Evolutionary conservation across 306 rosid species (phyloP).

Genomic region (Heteromeles arbutifolia): DNA sequence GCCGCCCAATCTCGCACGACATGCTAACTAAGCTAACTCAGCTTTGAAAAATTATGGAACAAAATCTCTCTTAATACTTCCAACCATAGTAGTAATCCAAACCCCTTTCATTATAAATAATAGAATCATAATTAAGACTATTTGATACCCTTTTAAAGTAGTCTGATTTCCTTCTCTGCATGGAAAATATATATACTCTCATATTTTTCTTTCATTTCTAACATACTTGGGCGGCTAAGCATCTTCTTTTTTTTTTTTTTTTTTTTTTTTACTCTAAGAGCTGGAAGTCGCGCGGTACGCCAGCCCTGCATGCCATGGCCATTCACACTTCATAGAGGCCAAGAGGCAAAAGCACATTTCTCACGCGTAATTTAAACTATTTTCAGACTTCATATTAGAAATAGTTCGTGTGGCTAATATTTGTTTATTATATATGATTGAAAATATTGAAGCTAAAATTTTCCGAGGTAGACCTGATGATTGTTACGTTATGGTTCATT

Average conservation of each 20-base stretch:
- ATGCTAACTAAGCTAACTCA: not conserved
- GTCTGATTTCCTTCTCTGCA: constrained; percentile 1
- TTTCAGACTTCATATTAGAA: not conserved
- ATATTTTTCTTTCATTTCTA: not conserved
- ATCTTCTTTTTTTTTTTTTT: not conserved
- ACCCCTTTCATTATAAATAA: not conserved
- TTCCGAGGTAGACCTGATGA: not conserved
- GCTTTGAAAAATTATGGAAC: not conserved
- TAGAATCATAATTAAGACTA: not conserved
- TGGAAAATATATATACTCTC: not conserved
- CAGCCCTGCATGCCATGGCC: not conserved
- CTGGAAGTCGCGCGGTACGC: constrained; percentile 2
- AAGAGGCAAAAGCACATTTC: not conserved
- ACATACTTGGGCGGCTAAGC: not conserved
- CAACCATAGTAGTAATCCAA: not conserved
- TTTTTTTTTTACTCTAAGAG: not conserved
- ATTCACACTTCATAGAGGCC: not conserved
- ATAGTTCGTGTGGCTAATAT: not conserved
- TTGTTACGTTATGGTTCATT: not conserved
- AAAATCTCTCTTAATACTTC: not conserved
- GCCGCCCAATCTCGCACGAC: constrained; percentile 12
- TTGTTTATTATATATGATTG: not conserved
- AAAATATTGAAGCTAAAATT: not conserved
- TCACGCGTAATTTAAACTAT: not conserved
- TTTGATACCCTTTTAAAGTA: not conserved